Conservation (phyloP, 2,329 filamentous ascomycete species). For the Hawksworthiomyces lignivorus region DNA sequence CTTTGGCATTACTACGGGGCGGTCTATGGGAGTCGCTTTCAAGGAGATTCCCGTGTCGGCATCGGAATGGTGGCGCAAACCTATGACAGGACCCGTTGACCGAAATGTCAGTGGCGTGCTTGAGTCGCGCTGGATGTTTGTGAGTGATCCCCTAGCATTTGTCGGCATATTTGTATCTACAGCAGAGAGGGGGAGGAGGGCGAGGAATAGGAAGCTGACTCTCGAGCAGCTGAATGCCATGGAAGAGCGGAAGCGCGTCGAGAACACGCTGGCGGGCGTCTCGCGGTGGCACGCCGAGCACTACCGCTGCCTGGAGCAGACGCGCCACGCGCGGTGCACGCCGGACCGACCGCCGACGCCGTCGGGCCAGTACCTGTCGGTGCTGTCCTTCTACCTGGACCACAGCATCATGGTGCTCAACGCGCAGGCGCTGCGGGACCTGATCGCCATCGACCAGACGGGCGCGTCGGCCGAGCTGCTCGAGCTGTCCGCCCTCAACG, state of each 20-base stretch:
- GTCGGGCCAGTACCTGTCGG: conserved; percentile 8
- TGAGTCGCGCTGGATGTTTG: conserved; percentile 17
- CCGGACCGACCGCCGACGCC: conserved; percentile 4
- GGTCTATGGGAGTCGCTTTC: conserved; percentile 14
- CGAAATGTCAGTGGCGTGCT: conserved; percentile 19
- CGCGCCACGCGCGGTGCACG: conserved; percentile 12
- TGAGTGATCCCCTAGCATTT: conserved; percentile 1
- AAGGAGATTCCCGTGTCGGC: conserved; percentile 12
- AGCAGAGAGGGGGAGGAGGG: no score
- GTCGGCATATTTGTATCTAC: no score
- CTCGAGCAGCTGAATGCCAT: conserved; percentile 11
- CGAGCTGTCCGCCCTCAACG: conserved; percentile 12
- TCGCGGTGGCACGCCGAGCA: conserved; percentile 16
- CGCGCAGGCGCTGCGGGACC: conserved; percentile 18
- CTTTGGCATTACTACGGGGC: conserved; percentile 15
- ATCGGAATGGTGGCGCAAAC: conserved; percentile 15
- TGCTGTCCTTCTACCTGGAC: conserved; percentile 19
- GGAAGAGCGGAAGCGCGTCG: conserved; percentile 13
- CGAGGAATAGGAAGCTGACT: no score
- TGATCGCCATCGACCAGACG: conserved; percentile 13
- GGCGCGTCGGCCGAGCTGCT: conserved; percentile 14
- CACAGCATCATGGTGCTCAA: conserved; percentile 21
- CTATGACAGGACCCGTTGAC: conserved; percentile 16
- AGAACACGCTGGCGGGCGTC: conserved; percentile 14
- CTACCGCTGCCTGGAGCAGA: conserved; percentile 13